Evolutionary conservation across 768 basidiomycete species (phyloP), one percentile per base, ranked within the genome.

Genomic region (Epithele typhae): DNA sequence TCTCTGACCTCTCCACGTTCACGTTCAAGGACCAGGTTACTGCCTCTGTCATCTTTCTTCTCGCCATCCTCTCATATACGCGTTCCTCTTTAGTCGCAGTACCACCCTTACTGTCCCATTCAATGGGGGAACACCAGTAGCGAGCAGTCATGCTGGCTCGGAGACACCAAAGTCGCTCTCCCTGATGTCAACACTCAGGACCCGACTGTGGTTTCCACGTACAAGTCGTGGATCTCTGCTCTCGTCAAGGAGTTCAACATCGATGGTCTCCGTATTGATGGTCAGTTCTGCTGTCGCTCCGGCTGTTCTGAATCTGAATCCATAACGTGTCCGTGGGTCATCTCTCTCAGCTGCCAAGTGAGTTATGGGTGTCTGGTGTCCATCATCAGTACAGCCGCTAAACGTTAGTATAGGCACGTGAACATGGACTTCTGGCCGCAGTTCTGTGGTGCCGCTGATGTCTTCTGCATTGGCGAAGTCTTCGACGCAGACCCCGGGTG

Each of bases 221-320:
- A 84, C 64, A 75, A 78, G 22, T 59, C 67, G 6, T 92, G 89
- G 91, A 80, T 92, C 55, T 63, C 68, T 32, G 64, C 74, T 25
- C 70, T 92, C 15, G 84, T 92, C 24, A 51, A 76, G 45, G 79
- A 82, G 51, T 92, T 86, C 61, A 68, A 67, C 23, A 82, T 94
- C 49, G 91, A 93, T 61, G 87, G 90, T n/a, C 77, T 94, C 48
- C 82, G 91, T 40, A 86, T 93, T 61, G 91, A 92, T 60, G 87
- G 73, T 69, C 38, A 49, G 70, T 15, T 9, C 9, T 32, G 9
- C 30, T 32, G 9, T 32, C 30, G 30, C 30, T 15, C n/a, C n/a
- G n/a, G n/a, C n/a, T n/a, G n/a, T n/a, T n/a, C n/a, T n/a, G n/a
- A n/a, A 30, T 30, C 14, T 30, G 8, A 7, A 30, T 30, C 27